Conservation (phyloP, 352 stramenopile species). For the Globisporangium cystogenes region DNA sequence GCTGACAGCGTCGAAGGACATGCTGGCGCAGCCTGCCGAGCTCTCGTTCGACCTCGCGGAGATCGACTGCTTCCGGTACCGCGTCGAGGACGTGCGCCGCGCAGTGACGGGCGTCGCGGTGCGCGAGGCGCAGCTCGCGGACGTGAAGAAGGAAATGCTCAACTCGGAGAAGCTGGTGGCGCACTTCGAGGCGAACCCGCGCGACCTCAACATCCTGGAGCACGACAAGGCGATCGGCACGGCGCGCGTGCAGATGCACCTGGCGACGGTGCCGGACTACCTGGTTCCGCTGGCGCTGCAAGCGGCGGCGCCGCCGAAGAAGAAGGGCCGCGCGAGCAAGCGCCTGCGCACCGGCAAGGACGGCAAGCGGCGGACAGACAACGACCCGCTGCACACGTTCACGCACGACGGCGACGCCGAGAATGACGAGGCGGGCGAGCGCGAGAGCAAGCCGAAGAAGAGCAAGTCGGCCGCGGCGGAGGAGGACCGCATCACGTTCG, state of each 20-base stretch:
- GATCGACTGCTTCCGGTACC: conserved; percentile 98
- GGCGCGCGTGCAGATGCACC: conserved; percentile 92
- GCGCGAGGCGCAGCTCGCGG: conserved; percentile 92
- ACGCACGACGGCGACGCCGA: conserved; percentile 17
- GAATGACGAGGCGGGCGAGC: conserved; percentile 3
- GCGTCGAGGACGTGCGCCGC: conserved; percentile 93
- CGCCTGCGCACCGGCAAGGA: conserved; percentile 45
- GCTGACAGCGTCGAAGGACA: conserved; percentile 65
- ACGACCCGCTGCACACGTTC: conserved; percentile 97
- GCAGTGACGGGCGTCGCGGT: conserved; percentile 94
- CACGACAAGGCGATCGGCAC: conserved; percentile 96
- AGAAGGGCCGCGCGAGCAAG: conserved; percentile 82
- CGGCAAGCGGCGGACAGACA: conserved; percentile 87
- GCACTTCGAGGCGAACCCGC: conserved; percentile 98
- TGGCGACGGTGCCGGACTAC: conserved; percentile 96
- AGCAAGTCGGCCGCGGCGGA: conserved; percentile 46
- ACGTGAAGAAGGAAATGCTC: conserved; percentile 98
- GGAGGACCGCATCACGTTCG: conserved; percentile 87
- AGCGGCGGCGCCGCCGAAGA: conserved; percentile 66
- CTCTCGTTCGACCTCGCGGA: conserved; percentile 97
- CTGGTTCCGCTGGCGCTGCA: conserved; percentile 95
- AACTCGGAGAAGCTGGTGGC: conserved; percentile 96
- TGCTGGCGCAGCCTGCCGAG: conserved; percentile 91
- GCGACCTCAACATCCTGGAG: conserved; percentile 92
- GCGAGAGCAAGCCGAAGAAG: conserved; percentile 12